Conservation (phyloP, 164 flowering plant species). For the Macadamia integrifolia region DNA sequence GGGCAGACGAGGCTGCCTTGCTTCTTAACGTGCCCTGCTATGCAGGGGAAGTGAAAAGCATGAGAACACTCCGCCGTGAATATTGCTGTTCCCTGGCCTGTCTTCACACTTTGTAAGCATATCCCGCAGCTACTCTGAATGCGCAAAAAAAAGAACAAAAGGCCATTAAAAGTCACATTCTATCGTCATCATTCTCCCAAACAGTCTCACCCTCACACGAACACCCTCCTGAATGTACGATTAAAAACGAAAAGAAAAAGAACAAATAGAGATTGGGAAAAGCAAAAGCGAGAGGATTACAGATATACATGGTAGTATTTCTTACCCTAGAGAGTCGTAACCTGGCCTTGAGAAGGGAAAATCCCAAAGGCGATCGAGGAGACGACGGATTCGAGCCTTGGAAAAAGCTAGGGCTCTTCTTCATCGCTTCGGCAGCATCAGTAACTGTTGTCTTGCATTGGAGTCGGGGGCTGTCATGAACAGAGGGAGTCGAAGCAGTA, state of each 20-base stretch:
- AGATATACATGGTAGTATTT: neutral
- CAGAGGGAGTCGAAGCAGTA: conserved; percentile 5
- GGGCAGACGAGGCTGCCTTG: conserved; percentile 63
- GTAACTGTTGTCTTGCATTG: conserved; percentile 40
- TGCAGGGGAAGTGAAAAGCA: conserved; percentile 88
- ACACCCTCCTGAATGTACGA: conserved; percentile 3
- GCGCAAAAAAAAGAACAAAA: conserved; percentile 2
- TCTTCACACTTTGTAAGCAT: conserved; percentile 76
- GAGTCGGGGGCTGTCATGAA: conserved; percentile 43
- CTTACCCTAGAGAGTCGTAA: conserved; percentile 68
- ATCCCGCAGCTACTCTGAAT: conserved; percentile 84
- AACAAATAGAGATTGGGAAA: neutral
- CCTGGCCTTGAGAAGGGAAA: conserved; percentile 67
- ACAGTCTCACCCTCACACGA: conserved; percentile 2
- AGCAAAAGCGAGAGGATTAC: neutral
- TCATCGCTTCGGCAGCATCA: conserved; percentile 15
- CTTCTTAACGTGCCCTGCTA: conserved; percentile 58
- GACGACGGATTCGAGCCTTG: conserved; percentile 52
- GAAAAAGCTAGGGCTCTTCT: conserved; percentile 30
- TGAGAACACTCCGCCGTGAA: conserved; percentile 92
- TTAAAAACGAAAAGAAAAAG: neutral
- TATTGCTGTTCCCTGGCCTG: conserved; percentile 83
- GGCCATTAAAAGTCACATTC: neutral
- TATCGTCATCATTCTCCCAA: conserved; percentile 1
- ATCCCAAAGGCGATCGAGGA: conserved; percentile 70